Conservation (phyloP, 2,329 filamentous ascomycete species). For the Trichophyton schoenleinii region DNA sequence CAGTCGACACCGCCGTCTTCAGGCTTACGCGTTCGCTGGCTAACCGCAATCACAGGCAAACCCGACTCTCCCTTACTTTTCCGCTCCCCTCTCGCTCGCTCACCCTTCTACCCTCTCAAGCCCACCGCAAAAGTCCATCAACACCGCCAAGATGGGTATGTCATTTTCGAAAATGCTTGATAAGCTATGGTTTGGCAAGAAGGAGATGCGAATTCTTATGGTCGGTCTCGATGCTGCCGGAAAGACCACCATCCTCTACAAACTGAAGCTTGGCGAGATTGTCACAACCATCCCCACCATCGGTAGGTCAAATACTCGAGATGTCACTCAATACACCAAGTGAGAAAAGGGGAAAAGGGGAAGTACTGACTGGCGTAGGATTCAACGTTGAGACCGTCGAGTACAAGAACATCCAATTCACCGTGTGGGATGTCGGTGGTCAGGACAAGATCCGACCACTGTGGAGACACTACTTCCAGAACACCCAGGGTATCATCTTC, state of each 20-base stretch:
- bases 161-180: conserved; percentile 94
- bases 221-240: conserved; percentile 97
- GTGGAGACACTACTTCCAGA: conserved; percentile 99
- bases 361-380: conserved; percentile 38
- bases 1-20: neutral
- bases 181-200: conserved; percentile 84
- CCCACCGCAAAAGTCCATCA: conserved; percentile 4
- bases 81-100: too few relatives aligned
- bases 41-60: neutral
- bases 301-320: conserved; percentile 47
- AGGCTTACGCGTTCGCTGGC: neutral
- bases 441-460: conserved; percentile 99
- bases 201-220: conserved; percentile 99
- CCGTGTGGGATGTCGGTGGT: conserved; percentile 99
- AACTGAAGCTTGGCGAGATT: conserved; percentile 92
- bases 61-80: neutral
- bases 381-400: conserved; percentile 99
- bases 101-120: conserved; percentile 4
- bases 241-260: conserved; percentile 99
- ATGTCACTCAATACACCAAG: neutral
- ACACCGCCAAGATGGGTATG: conserved; percentile 73
- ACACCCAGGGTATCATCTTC: conserved; percentile 99
- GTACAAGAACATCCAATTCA: conserved; percentile 99
- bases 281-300: conserved; percentile 99
- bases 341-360: neutral